phyloP scores from a whole-genome alignment of 805 yeast species.

The Tetrapisispora namnaoensis region DNA sequence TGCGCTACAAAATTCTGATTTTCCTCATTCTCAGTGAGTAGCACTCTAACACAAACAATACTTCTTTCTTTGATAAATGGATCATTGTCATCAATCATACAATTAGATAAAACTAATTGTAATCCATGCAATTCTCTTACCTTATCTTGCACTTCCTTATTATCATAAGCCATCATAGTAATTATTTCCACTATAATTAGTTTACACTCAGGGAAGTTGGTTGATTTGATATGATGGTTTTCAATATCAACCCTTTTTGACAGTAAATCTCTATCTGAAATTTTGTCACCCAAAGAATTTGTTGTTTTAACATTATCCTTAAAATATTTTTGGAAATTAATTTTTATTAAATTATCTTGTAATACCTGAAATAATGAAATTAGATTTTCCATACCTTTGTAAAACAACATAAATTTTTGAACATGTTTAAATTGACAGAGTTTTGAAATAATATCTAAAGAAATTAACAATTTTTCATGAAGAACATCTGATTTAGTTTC shows the following conservation, averaged over 20 bases:
- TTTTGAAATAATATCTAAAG: conserved; percentile 29
- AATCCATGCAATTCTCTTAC: conserved; percentile 59
- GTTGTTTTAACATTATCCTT: conserved; percentile 13
- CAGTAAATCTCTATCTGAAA: conserved; percentile 24
- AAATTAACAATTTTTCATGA: conserved; percentile 23
- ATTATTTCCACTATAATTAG: conserved; percentile 57
- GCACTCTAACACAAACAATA: conserved; percentile 63
- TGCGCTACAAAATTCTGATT: conserved; percentile 72
- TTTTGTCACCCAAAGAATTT: conserved; percentile 16
- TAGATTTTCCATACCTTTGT: conserved; percentile 30
- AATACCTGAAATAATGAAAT: conserved; percentile 25
- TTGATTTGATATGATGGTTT: conserved; percentile 17
- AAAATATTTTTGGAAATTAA: conserved; percentile 21
- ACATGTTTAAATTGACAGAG: conserved; percentile 29
- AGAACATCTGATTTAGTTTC: conserved; percentile 12
- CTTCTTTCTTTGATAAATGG: conserved; percentile 83
- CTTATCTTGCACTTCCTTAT: conserved; percentile 52
- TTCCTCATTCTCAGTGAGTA: conserved; percentile 50
- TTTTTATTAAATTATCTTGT: conserved; percentile 28
- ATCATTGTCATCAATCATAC: conserved; percentile 79
- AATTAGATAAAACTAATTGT: conserved; percentile 63
- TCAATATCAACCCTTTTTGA: conserved; percentile 19
- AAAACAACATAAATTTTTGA: conserved; percentile 29
- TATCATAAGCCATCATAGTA: conserved; percentile 44
- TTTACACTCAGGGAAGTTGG: conserved; percentile 55